Percentiles rank a stretch among this genome's conserved stretches.
phyloP scores from a whole-genome alignment of 257 asterid species.

The Solanum dulcamara region DNA sequence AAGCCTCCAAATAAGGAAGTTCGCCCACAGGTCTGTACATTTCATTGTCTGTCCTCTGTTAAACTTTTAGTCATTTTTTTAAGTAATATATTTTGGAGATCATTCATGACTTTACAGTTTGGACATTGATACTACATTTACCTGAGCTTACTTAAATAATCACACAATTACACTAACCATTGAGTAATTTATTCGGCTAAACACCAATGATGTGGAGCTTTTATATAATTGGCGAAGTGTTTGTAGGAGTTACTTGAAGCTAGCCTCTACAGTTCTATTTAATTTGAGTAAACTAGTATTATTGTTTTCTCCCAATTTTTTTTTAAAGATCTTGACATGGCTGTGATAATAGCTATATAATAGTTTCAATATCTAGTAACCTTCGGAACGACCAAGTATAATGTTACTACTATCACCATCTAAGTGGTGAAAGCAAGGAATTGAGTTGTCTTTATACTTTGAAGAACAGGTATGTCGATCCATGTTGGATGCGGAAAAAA shows the following conservation, averaged over 20 bases:
- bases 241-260: not conserved
- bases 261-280: not conserved
- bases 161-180: not conserved
- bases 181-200: not conserved
- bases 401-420: not conserved
- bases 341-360: not conserved
- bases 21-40: conserved; percentile 58
- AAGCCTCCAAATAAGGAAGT: conserved; percentile 62
- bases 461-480: not conserved
- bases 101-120: not conserved
- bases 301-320: not conserved
- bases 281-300: not conserved
- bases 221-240: not conserved
- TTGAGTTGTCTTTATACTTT: not conserved
- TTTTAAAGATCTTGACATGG: not conserved
- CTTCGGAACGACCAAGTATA: not conserved
- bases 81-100: not conserved
- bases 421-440: not conserved
- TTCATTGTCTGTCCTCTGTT: not conserved
- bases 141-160: not conserved
- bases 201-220: not conserved
- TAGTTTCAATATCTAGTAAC: not conserved
- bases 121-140: not conserved
- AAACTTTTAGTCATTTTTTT: not conserved
- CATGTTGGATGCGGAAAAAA: not conserved